Evolutionary conservation across 495 filamentous ascomycete species (phyloP).

Genomic region (Schizothecium vesticola): DNA sequence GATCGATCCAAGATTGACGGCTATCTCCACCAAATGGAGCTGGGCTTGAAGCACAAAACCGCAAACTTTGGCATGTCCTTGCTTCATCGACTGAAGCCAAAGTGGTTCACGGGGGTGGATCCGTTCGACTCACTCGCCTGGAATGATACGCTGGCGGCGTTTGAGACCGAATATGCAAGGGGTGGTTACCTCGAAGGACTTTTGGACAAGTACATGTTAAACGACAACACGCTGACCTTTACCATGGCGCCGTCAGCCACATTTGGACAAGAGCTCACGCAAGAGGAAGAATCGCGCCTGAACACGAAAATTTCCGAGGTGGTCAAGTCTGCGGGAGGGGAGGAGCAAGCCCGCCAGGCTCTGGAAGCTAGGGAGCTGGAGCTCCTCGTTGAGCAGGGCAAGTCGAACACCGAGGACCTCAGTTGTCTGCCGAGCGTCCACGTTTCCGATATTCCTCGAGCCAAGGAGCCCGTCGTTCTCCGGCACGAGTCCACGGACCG

Average conservation of each 20-base stretch:
- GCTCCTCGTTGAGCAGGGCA: constrained; percentile 73
- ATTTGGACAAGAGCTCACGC: constrained; percentile 65
- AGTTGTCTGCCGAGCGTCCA: constrained; percentile 82
- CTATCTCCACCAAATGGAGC: constrained; percentile 86
- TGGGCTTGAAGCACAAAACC: constrained; percentile 88
- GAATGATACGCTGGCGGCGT: constrained; percentile 78
- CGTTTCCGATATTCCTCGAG: constrained; percentile 78
- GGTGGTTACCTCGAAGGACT: constrained; percentile 77
- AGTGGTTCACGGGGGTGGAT: constrained; percentile 92
- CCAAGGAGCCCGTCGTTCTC: constrained; percentile 64
- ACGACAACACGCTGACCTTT: constrained; percentile 80
- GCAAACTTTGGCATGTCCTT: constrained; percentile 88
- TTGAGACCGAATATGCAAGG: constrained; percentile 65
- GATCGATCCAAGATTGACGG: constrained; percentile 86
- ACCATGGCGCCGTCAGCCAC: constrained; percentile 83
- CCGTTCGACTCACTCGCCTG: constrained; percentile 86
- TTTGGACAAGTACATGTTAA: constrained; percentile 84
- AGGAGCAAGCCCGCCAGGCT: constrained; percentile 60
- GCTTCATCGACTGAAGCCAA: constrained; percentile 78
- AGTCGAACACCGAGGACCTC: constrained; percentile 73
- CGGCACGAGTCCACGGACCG: constrained; percentile 61
- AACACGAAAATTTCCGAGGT: constrained; percentile 63
- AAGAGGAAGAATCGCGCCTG: constrained; percentile 71
- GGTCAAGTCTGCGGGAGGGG: constrained; percentile 60
- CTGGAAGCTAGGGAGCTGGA: constrained; percentile 73